These are phyloP conservation scores for Volutella citrinella DNA, from an alignment of 2,329 filamentous ascomycete genomes.

Conservation along the genomic window DNA sequence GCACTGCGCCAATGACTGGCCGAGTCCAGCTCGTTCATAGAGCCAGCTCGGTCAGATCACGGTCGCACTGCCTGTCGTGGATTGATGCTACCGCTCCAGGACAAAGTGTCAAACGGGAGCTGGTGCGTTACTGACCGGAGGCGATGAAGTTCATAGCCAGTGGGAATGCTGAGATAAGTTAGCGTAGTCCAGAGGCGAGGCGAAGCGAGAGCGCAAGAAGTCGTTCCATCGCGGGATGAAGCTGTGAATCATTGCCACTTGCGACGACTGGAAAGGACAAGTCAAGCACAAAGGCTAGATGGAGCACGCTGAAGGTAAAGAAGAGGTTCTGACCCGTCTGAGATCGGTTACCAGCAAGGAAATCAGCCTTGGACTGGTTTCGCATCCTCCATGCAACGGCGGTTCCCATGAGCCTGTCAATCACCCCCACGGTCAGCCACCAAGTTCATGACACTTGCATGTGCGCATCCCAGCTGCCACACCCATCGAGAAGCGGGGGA, in stretches of 20 bases:
- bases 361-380: constrained; percentile 66
- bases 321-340: constrained; percentile 67
- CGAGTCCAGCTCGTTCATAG: no score
- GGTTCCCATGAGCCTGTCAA: constrained; percentile 66
- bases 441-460: no score
- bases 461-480: no score
- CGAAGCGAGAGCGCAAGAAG: no score
- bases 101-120: constrained; percentile 19
- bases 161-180: constrained; percentile 60
- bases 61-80: constrained; percentile 28
- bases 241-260: no score
- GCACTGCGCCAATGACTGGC: no score
- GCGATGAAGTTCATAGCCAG: constrained; percentile 87
- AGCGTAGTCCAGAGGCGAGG: no score
- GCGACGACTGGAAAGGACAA: no score
- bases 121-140: constrained; percentile 71
- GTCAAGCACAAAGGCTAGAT: no score
- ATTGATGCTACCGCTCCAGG: constrained; percentile 61
- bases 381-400: constrained; percentile 56
- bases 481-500: no score
- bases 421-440: no score
- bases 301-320: background rate
- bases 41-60: background rate
- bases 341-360: constrained; percentile 73
- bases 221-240: no score